A percentile compares a stretch with the other conserved stretches of the same genome.
Conservation (phyloP, 306 rosid species). For the Macrotyloma uniflorum region DNA sequence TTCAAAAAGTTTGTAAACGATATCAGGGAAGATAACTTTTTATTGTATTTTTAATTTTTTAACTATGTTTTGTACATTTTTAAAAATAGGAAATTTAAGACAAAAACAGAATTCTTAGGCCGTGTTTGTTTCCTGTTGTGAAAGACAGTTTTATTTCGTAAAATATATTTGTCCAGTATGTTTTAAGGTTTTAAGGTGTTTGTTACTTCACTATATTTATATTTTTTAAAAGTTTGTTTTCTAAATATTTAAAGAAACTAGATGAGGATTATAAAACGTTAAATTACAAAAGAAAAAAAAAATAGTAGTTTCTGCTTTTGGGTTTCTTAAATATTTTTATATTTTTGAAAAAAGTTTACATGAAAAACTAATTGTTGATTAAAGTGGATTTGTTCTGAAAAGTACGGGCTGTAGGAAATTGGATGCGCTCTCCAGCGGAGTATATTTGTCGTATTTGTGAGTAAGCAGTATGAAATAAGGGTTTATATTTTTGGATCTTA, state of each 20-base stretch:
- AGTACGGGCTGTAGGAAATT: no score
- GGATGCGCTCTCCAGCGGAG: no score
- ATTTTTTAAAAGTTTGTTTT: no score
- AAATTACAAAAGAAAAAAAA: no score
- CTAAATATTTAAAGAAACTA: no score
- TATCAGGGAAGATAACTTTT: not conserved
- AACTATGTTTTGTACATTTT: not conserved
- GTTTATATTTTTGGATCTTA: no score
- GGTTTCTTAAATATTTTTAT: no score
- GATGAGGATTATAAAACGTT: no score
- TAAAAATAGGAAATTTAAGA: not conserved
- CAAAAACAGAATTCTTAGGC: not conserved
- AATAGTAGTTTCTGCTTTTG: no score
- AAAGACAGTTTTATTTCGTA: not conserved
- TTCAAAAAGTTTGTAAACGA: not conserved
- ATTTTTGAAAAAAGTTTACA: not conserved
- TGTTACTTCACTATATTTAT: not conserved
- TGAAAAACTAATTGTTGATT: not conserved
- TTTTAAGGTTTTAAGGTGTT: not conserved
- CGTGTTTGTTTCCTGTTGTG: not conserved
- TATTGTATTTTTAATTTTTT: not conserved
- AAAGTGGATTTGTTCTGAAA: not conserved
- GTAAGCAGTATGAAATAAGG: no score
- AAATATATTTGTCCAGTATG: no score
- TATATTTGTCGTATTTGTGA: no score